Conservation (phyloP, 208 protist genomes). For the Acanthamoeba divionensis region DNA sequence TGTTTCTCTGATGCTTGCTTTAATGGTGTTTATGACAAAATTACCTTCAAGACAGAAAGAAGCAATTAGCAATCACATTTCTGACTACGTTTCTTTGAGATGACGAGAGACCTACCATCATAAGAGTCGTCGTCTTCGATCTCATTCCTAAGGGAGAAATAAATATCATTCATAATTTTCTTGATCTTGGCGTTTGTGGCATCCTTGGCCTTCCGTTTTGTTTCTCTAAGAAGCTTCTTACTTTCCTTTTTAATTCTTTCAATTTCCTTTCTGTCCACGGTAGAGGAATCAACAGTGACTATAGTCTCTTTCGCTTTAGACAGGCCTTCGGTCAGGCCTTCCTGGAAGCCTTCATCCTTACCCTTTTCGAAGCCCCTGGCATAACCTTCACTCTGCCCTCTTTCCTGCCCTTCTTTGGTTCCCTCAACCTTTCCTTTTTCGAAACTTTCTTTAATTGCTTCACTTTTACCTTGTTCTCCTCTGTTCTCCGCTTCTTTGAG, state of each 20-base stretch:
- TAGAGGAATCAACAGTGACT: too few relatives aligned
- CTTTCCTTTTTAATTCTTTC: not conserved
- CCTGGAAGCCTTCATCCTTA: slow-evolving; percentile 3
- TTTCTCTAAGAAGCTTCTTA: not conserved
- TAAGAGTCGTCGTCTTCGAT: slow-evolving; percentile 36
- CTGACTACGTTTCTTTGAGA: not conserved
- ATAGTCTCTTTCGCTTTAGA: too few relatives aligned
- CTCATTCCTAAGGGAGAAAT: not conserved
- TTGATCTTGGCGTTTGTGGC: not conserved
- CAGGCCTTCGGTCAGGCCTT: not conserved
- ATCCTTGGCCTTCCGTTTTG: not conserved
- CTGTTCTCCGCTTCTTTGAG: not conserved
- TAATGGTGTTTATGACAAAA: slow-evolving; percentile 1
- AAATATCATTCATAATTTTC: slow-evolving; percentile 54
- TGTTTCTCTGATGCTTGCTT: not conserved
- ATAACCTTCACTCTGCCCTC: not conserved
- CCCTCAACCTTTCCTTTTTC: not conserved
- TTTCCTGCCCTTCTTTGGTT: not conserved
- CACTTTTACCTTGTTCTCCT: not conserved
- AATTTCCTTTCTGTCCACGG: too few relatives aligned
- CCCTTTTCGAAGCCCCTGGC: not conserved
- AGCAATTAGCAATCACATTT: too few relatives aligned
- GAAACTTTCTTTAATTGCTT: not conserved
- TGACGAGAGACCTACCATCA: not conserved
- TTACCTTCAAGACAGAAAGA: too few relatives aligned